Conservation (phyloP, 2,329 filamentous ascomycete genomes). For the Colletotrichum neosansevieriae region DNA sequence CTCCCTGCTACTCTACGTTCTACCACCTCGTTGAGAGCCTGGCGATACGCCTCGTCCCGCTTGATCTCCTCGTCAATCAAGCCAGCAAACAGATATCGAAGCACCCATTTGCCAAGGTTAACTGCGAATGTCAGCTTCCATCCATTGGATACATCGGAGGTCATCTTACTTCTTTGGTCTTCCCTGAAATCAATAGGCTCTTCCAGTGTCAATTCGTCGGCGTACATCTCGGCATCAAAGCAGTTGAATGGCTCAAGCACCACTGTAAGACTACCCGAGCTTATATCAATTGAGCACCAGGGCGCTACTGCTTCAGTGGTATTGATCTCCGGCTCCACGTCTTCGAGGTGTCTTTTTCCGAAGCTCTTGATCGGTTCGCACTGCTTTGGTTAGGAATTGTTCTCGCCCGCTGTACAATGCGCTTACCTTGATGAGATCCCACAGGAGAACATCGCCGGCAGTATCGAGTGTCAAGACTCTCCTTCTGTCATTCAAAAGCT, state of each 20-base stretch:
- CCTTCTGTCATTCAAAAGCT: conserved; percentile 89
- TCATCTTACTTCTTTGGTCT: conserved; percentile 85
- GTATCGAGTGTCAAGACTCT: conserved; percentile 93
- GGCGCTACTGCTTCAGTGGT: conserved; percentile 90
- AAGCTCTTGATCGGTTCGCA: conserved; percentile 92
- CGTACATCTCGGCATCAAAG: conserved; percentile 97
- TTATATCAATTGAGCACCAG: conserved; percentile 95
- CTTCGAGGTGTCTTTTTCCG: conserved; percentile 92
- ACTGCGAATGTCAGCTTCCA: conserved; percentile 62
- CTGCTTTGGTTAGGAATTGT: conserved; percentile 55
- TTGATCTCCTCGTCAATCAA: conserved; percentile 91
- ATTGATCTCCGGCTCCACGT: conserved; percentile 88
- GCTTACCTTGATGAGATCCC: conserved; percentile 88
- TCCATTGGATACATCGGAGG: background rate
- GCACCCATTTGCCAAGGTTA: conserved; percentile 95
- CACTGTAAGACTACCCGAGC: conserved; percentile 91
- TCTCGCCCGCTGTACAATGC: background rate
- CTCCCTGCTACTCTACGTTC: conserved; percentile 69
- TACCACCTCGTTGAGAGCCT: conserved; percentile 72
- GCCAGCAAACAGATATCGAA: conserved; percentile 90
- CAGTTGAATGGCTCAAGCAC: conserved; percentile 94
- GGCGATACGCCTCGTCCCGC: conserved; percentile 81
- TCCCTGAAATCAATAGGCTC: conserved; percentile 86
- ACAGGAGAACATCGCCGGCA: conserved; percentile 92
- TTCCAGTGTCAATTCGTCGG: conserved; percentile 83